Conservation (phyloP, 2,329 filamentous ascomycete genomes). For the Cladosporium austrohemisphaericum region DNA sequence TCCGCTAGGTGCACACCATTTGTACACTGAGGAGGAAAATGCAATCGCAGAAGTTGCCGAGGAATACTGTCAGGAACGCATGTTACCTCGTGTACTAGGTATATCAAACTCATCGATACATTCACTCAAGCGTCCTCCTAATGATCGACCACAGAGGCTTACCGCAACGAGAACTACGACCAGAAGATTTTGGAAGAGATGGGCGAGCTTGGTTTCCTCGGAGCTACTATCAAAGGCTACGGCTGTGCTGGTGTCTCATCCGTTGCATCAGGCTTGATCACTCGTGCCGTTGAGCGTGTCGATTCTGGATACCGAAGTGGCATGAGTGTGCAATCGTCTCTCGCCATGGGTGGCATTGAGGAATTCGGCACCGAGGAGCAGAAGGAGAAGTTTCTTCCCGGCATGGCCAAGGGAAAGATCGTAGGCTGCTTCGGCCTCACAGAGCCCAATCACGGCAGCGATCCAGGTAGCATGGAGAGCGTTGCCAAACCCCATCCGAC, state of each 20-base stretch:
- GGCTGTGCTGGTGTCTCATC: slow-evolving; percentile 84
- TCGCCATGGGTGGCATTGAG: slow-evolving; percentile 90
- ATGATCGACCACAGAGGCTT: slow-evolving; percentile 60
- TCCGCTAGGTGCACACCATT: slow-evolving; percentile 67
- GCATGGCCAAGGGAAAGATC: slow-evolving; percentile 76
- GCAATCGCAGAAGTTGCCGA: slow-evolving; percentile 88
- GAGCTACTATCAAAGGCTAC: slow-evolving; percentile 81
- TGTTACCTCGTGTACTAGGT: slow-evolving; percentile 85
- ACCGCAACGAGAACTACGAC: slow-evolving; percentile 83
- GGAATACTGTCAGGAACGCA: slow-evolving; percentile 85
- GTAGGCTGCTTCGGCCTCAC: slow-evolving; percentile 86
- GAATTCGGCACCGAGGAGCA: slow-evolving; percentile 83
- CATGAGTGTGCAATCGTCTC: slow-evolving; percentile 88
- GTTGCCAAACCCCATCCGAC: slow-evolving; percentile 77
- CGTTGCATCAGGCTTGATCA: slow-evolving; percentile 85
- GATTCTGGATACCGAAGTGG: slow-evolving; percentile 89
- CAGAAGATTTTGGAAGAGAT: slow-evolving; percentile 82
- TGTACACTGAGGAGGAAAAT: slow-evolving; percentile 85
- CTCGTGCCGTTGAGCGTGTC: slow-evolving; percentile 82
- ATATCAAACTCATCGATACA: slow-evolving; percentile 23
- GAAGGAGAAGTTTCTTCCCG: slow-evolving; percentile 77
- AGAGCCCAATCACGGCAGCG: slow-evolving; percentile 88
- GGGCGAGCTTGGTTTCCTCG: slow-evolving; percentile 85
- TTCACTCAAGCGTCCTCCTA: slow-evolving; percentile 3
- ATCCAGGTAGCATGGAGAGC: slow-evolving; percentile 88